phyloP scores from a whole-genome alignment of 2,329 filamentous ascomycete species.

The Apiospora koreana region DNA sequence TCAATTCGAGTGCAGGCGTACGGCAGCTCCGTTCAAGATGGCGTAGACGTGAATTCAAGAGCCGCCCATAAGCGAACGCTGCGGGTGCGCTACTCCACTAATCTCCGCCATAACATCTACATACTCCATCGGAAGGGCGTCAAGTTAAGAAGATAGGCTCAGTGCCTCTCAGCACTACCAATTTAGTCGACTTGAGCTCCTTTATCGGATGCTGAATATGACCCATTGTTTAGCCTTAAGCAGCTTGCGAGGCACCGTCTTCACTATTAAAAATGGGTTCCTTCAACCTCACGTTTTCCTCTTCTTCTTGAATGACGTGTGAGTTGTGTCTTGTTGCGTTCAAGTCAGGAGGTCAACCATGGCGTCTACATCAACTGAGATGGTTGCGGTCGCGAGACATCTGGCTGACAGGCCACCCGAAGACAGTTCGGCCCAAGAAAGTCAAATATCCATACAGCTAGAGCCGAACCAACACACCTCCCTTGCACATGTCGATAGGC shows the following conservation, averaged over 20 bases:
- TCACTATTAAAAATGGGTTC: not conserved
- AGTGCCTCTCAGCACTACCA: not conserved
- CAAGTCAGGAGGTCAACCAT: not conserved
- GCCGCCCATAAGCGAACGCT: not conserved
- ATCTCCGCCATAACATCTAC: not conserved
- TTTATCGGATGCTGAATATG: not conserved
- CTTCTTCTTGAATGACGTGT: not conserved
- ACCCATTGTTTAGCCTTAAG: not conserved
- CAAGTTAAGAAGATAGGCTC: not conserved
- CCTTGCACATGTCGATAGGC: slow-evolving; percentile 13
- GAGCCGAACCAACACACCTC: not conserved
- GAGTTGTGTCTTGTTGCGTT: not conserved
- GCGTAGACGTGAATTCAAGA: not conserved
- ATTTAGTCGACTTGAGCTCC: not conserved
- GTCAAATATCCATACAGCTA: not conserved
- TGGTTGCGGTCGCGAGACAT: not conserved
- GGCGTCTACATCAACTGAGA: not conserved
- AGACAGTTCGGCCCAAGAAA: not conserved
- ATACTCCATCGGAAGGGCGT: slow-evolving; percentile 5
- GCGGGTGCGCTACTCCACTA: not conserved
- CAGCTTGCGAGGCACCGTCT: not conserved
- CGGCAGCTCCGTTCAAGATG: not conserved
- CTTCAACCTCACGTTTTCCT: not conserved
- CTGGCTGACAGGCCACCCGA: not conserved
- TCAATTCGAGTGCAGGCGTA: not conserved